Evolutionary conservation across 805 yeast genomes (phyloP).

Genomic region (Debaryomyces maramus): DNA sequence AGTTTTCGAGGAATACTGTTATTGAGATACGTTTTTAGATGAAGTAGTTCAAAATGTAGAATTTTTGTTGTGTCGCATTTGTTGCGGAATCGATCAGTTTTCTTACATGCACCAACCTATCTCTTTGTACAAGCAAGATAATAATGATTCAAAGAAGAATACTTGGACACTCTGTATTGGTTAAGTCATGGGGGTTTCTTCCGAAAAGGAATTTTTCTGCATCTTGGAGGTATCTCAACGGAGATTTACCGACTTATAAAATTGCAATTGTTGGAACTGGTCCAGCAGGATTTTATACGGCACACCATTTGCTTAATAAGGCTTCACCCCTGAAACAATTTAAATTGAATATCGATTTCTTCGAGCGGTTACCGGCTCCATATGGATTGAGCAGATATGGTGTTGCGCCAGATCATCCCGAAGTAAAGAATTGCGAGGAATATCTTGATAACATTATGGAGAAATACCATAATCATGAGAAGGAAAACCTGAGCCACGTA

Average conservation of each 20-base stretch:
- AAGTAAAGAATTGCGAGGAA: conserved; percentile 81
- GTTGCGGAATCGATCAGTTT: too few species aligned
- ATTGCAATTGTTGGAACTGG: conserved; percentile 92
- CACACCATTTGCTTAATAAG: conserved; percentile 63
- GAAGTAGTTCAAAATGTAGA: neutral
- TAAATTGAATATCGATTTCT: conserved; percentile 60
- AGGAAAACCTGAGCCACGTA: conserved; percentile 18
- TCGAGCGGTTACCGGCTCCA: conserved; percentile 85
- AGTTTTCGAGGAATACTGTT: too few species aligned
- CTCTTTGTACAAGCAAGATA: too few species aligned
- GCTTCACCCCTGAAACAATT: conserved; percentile 27
- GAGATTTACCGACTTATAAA: conserved; percentile 19
- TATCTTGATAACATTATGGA: conserved; percentile 58
- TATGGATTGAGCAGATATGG: conserved; percentile 91
- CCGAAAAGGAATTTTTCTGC: neutral
- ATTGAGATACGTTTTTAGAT: neutral
- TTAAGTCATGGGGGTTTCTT: neutral
- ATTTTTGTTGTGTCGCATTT: too few species aligned
- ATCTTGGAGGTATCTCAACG: neutral
- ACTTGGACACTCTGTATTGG: too few species aligned
- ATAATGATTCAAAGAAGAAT: too few species aligned
- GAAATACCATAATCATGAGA: conserved; percentile 11
- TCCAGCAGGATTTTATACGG: conserved; percentile 94
- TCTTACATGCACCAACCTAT: too few species aligned
- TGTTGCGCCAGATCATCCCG: conserved; percentile 99